Evolutionary conservation across 1,139 yeast species (phyloP).

Genomic region (Magnusiomyces ingens): DNA sequence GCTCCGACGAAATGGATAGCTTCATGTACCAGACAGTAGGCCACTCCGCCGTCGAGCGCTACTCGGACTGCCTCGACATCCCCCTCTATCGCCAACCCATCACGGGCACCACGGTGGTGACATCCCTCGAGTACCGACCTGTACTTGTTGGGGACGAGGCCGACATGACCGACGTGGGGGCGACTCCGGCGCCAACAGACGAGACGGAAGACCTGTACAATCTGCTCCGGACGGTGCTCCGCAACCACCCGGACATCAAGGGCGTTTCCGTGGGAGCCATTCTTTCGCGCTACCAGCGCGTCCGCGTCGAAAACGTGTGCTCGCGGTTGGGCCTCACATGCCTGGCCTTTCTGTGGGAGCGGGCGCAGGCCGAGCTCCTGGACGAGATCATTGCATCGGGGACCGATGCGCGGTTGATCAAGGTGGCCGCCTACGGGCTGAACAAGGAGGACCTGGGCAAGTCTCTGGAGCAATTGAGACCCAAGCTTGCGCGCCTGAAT

Average conservation of each 20-base stretch:
- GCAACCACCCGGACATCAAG: constrained; percentile 61
- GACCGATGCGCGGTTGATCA: constrained; percentile 78
- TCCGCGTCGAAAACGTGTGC: constrained; percentile 89
- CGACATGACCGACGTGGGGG: neutral
- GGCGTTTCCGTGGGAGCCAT: constrained; percentile 97
- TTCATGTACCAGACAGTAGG: constrained; percentile 99
- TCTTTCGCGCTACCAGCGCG: constrained; percentile 84
- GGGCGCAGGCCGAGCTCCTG: constrained; percentile 73
- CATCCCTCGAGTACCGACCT: constrained; percentile 53
- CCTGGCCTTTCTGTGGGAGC: constrained; percentile 81
- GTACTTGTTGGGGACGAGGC: neutral
- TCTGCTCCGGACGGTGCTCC: constrained; percentile 44
- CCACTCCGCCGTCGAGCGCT: constrained; percentile 62
- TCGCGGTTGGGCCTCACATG: constrained; percentile 59
- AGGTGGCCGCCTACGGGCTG: constrained; percentile 90
- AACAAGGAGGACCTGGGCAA: constrained; percentile 59
- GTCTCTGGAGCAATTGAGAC: constrained; percentile 54
- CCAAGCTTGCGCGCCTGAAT: constrained; percentile 54
- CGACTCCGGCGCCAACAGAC: constrained; percentile 38
- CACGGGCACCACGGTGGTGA: constrained; percentile 55
- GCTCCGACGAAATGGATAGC: constrained; percentile 66
- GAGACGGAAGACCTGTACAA: constrained; percentile 76
- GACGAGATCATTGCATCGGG: constrained; percentile 68
- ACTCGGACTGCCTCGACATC: constrained; percentile 56
- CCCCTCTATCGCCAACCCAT: constrained; percentile 76